These are phyloP conservation scores for Fusarium tjaetaba DNA, from an alignment of 2,329 filamentous ascomycete species.

Conservation along the genomic window DNA sequence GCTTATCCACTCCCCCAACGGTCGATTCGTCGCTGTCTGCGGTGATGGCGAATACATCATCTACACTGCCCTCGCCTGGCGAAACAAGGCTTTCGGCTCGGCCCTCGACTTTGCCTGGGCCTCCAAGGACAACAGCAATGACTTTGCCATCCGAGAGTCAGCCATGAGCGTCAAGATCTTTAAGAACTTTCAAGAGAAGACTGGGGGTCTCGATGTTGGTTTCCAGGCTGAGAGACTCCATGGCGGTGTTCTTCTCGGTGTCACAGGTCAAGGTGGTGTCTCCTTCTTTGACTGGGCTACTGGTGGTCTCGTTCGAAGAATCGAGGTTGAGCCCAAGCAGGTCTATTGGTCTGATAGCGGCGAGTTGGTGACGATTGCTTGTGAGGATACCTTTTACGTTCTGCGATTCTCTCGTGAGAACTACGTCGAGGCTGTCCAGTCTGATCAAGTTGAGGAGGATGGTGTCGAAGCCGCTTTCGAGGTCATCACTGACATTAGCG, in stretches of 20 bases:
- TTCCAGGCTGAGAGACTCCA: slow-evolving; percentile 94
- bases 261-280: slow-evolving; percentile 93
- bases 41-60: slow-evolving; percentile 99
- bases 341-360: slow-evolving; percentile 99
- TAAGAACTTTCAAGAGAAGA: slow-evolving; percentile 96
- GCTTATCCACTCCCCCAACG: slow-evolving; percentile 94
- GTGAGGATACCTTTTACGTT: slow-evolving; percentile 95
- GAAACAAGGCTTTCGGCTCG: slow-evolving; percentile 97
- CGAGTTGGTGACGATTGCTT: slow-evolving; percentile 90
- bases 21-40: slow-evolving; percentile 81
- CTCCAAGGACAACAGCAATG: slow-evolving; percentile 96
- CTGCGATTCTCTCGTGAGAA: slow-evolving; percentile 90
- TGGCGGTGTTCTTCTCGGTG: slow-evolving; percentile 89
- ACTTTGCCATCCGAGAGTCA: slow-evolving; percentile 97
- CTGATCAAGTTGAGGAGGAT: slow-evolving; percentile 85
- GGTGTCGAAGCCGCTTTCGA: slow-evolving; percentile 97
- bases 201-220: slow-evolving; percentile 88
- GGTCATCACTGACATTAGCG: slow-evolving; percentile 93
- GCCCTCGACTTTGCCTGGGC: slow-evolving; percentile 98
- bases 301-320: slow-evolving; percentile 87
- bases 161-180: slow-evolving; percentile 95
- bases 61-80: slow-evolving; percentile 94
- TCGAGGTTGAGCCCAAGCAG: slow-evolving; percentile 78
- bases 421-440: slow-evolving; percentile 84
- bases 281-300: slow-evolving; percentile 97